Evolutionary conservation across 345 rosid species (phyloP).

Genomic region (Eucalyptus sp.): DNA sequence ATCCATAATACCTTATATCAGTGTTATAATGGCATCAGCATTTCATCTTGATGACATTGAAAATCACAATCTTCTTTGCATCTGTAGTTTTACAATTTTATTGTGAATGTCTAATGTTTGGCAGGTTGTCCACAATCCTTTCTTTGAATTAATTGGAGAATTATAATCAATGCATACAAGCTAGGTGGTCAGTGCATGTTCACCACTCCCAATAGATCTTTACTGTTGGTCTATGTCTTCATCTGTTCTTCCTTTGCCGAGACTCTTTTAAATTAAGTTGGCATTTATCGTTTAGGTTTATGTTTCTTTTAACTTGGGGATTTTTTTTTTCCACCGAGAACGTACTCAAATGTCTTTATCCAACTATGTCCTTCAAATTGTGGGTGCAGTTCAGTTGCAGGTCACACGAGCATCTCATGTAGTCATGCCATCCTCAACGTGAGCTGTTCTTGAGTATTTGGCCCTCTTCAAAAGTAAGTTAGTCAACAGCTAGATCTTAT

Average conservation of each 20-base stretch:
- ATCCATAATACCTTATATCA: not conserved
- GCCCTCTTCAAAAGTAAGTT: too few species aligned
- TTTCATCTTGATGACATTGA: not conserved
- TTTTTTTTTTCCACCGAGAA: too few species aligned
- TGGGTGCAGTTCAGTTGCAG: constrained; percentile 1
- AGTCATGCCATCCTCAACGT: too few species aligned
- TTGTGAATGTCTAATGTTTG: not conserved
- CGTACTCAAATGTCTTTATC: too few species aligned
- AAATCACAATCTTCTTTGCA: not conserved
- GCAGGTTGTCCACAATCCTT: not conserved
- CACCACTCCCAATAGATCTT: not conserved
- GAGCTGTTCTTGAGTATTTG: too few species aligned
- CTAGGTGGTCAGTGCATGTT: not conserved
- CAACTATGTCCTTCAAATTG: not conserved
- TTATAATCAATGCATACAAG: not conserved
- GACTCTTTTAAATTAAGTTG: not conserved
- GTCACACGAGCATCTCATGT: too few species aligned
- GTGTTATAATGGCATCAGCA: not conserved
- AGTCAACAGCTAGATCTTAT: too few species aligned
- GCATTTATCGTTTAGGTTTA: not conserved
- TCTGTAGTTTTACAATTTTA: not conserved
- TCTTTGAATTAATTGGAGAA: not conserved
- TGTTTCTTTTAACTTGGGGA: not conserved
- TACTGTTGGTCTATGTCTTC: not conserved
- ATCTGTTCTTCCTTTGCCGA: not conserved